These are phyloP conservation scores for Hypoxylon sp. DNA, from an alignment of 2,329 filamentous ascomycete genomes.

Conservation along the genomic window DNA sequence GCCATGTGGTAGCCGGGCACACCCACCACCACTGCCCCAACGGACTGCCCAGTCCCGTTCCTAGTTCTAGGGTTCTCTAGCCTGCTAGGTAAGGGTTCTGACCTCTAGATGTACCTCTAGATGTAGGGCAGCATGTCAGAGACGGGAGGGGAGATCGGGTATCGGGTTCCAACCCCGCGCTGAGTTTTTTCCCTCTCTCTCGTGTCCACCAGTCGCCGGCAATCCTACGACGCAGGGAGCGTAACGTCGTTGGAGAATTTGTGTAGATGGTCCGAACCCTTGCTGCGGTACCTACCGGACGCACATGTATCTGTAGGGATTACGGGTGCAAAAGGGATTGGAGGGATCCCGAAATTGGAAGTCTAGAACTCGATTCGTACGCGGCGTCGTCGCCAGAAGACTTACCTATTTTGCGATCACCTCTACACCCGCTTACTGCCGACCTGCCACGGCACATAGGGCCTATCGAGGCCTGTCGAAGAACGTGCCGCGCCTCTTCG, in stretches of 20 bases:
- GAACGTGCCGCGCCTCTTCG: conserved; percentile 3
- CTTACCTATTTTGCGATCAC: conserved; percentile 33
- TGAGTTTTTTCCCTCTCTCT: no score
- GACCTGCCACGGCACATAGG: neutral
- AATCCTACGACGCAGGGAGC: neutral
- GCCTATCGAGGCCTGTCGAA: neutral
- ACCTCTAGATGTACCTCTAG: no score
- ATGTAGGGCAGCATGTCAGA: conserved; percentile 10
- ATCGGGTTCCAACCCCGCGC: conserved; percentile 27
- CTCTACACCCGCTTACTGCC: conserved; percentile 6
- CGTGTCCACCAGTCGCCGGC: conserved; percentile 11
- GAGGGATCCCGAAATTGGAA: conserved; percentile 23
- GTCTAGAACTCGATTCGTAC: conserved; percentile 24
- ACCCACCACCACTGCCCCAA: conserved; percentile 23
- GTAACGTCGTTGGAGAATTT: conserved; percentile 24
- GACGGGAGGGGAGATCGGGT: conserved; percentile 33
- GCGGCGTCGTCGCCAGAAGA: conserved; percentile 1
- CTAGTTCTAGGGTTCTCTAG: conserved; percentile 26
- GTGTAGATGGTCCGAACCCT: conserved; percentile 9
- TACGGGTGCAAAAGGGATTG: neutral
- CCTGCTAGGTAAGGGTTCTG: no score
- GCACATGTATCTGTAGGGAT: neutral
- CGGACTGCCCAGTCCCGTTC: conserved; percentile 36
- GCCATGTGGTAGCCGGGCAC: conserved; percentile 42
- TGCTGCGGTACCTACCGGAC: conserved; percentile 8